Percentiles rank a stretch among this genome's conserved stretches.
Conservation (phyloP, 192 early-diverging fungal species). For the Borealophlyctis nickersoniae region DNA sequence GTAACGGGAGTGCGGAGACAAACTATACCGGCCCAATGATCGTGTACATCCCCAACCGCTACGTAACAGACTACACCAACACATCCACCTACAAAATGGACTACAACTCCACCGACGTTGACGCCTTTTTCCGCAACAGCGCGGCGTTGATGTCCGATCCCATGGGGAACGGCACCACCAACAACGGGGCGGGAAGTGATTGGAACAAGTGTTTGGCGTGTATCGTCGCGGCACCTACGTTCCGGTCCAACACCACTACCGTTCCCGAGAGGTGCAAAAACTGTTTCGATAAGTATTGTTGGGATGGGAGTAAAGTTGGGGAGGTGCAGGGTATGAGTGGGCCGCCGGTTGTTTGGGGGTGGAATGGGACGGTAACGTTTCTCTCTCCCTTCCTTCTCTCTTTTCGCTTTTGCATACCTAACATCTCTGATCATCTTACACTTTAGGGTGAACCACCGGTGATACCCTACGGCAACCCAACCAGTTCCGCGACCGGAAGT, state of each 20-base stretch:
- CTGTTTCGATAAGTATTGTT: slow-evolving; percentile 21
- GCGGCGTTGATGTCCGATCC: not conserved
- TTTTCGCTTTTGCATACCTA: no score
- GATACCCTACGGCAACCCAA: no score
- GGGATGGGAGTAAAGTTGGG: slow-evolving; percentile 11
- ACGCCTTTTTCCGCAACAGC: slow-evolving; percentile 16
- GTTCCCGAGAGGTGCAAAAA: not conserved
- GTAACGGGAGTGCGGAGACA: not conserved
- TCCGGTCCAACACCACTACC: not conserved
- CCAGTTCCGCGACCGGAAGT: no score
- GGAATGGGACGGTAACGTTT: slow-evolving; percentile 12
- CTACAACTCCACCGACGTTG: slow-evolving; percentile 12
- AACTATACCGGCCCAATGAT: slow-evolving; percentile 21
- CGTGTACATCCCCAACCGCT: slow-evolving; percentile 28
- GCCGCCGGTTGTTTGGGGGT: slow-evolving; percentile 15
- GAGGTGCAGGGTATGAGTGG: not conserved
- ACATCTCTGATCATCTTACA: no score
- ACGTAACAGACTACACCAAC: slow-evolving; percentile 16
- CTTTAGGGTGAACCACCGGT: no score
- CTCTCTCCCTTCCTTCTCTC: no score
- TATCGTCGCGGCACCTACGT: slow-evolving; percentile 2
- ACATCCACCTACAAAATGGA: slow-evolving; percentile 19
- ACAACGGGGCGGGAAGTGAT: not conserved
- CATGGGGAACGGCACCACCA: not conserved
- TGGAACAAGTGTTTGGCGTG: slow-evolving; percentile 15